Evolutionary conservation across 208 protist species (phyloP), one percentile per base, ranked within the genome.

Genomic region (Acanthamoeba castellanii): DNA sequence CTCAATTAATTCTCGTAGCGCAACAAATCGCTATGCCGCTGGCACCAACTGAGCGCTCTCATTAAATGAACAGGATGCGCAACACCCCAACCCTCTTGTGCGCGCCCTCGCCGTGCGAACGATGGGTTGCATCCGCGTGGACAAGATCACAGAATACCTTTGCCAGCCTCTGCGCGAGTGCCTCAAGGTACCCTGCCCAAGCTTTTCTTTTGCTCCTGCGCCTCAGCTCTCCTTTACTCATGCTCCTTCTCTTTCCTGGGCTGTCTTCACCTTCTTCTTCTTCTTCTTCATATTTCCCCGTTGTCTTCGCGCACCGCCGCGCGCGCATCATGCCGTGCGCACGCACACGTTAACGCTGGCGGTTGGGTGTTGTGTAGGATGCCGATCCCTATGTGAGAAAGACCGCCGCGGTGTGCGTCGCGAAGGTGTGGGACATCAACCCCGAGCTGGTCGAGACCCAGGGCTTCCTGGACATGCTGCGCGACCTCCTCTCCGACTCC

Each of bases 341-440:
- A 22, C 20, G 16, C 16, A 59, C 52, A 25, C 55, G 16, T 27
- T 61, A 18, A 61, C 55, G 22, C 22, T 61, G 14, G 14, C 7
- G 20, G 55, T 16, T 61, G 14, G 55, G 1, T 61, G 18, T 16
- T 25, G 8, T 91, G 47, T 95, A 97, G 95, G 99, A 99, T 95
- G 94, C 95, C 59, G 99, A 99, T 95, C 98, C 99, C 52, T 99
- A 99, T 96, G 99, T 99, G 4, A 97, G 99, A 64, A 99, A 99
- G 95, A 99, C 99, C 25, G 99, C 99, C 9, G 99, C 98, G 14
- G 97, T 99, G 52, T 99, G 98, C 84, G 98, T 99, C 78, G 97
- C 99, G 7, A 99, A 99, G 96, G 95, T 99, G 22, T 99, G 99
- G 96, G 98, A 99, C 95, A 98, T 99, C 42, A 98, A 98, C 76